Conservation (phyloP, 495 filamentous ascomycete genomes). For the Xeromyces bisporus region DNA sequence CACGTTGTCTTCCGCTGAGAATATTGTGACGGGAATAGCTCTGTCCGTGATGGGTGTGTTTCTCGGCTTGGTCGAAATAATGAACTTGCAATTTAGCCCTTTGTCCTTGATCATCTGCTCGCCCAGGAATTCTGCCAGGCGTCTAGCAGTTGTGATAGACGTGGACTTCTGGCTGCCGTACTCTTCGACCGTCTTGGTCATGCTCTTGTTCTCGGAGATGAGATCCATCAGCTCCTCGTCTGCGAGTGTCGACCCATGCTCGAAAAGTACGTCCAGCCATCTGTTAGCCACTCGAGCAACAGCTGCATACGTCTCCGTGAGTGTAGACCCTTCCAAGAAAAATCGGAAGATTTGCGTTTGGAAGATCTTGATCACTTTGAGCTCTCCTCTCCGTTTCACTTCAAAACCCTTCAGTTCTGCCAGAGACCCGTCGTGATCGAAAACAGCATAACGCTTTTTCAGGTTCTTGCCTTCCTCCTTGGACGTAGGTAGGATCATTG, state of each 20-base stretch:
- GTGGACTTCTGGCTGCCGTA: conserved; percentile 93
- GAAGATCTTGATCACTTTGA: conserved; percentile 99
- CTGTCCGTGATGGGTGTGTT: conserved; percentile 87
- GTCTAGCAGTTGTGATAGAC: conserved; percentile 93
- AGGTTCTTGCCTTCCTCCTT: conserved; percentile 99
- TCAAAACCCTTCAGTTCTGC: conserved; percentile 99
- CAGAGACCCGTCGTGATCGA: conserved; percentile 91
- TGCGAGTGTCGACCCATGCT: conserved; percentile 68
- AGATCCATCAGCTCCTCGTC: conserved; percentile 97
- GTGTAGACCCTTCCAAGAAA: conserved; percentile 77
- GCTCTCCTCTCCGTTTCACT: conserved; percentile 90
- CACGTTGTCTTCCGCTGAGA: conserved; percentile 75
- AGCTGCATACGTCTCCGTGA: conserved; percentile 75
- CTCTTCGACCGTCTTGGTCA: conserved; percentile 90
- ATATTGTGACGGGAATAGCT: conserved; percentile 90
- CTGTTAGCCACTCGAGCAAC: conserved; percentile 91
- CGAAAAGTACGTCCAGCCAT: conserved; percentile 89
- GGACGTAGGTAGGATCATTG: conserved; percentile 93
- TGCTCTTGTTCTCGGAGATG: conserved; percentile 96
- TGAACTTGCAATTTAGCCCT: conserved; percentile 97
- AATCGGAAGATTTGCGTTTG: conserved; percentile 99
- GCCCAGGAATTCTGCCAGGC: conserved; percentile 87
- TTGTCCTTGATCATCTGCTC: conserved; percentile 99
- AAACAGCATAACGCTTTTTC: conserved; percentile 98
- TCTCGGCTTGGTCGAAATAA: conserved; percentile 77